A percentile compares a stretch with the other conserved stretches of the same genome.
Evolutionary conservation across 352 stramenopile genomes (phyloP).

Genomic region (Blastocystis hominis): DNA sequence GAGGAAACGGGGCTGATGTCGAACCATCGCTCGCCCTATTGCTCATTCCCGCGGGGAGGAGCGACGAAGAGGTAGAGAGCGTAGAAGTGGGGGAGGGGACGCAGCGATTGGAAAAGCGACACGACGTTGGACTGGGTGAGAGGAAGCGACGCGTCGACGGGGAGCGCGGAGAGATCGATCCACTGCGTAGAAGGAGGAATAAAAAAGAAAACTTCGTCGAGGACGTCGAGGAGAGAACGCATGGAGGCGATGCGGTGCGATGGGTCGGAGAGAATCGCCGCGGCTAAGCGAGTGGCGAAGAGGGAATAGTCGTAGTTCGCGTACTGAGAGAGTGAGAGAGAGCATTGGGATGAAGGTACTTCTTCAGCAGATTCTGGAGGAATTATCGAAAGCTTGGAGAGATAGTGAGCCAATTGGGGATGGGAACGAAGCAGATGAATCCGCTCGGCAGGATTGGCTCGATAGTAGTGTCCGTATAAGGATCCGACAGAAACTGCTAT

Average conservation of each 20-base stretch:
- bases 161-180: background rate
- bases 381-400: background rate
- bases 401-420: background rate
- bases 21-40: conserved; percentile 12
- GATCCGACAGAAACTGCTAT: background rate
- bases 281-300: conserved; percentile 3
- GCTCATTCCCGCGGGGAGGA: no score
- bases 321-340: background rate
- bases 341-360: background rate
- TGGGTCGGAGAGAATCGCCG: background rate
- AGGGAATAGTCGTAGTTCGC: conserved; percentile 38
- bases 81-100: conserved; percentile 10
- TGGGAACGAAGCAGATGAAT: background rate
- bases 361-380: background rate
- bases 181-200: background rate
- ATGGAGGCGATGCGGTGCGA: background rate
- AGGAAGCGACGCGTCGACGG: background rate
- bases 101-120: background rate
- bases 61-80: conserved; percentile 11
- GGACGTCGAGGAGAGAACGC: background rate
- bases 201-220: background rate
- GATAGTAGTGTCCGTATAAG: background rate
- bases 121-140: conserved; percentile 4
- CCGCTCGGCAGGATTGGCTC: background rate
- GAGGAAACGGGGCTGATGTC: background rate